Conservation (phyloP, 2,329 filamentous ascomycete species). For the Pseudomassariella vexata region DNA sequence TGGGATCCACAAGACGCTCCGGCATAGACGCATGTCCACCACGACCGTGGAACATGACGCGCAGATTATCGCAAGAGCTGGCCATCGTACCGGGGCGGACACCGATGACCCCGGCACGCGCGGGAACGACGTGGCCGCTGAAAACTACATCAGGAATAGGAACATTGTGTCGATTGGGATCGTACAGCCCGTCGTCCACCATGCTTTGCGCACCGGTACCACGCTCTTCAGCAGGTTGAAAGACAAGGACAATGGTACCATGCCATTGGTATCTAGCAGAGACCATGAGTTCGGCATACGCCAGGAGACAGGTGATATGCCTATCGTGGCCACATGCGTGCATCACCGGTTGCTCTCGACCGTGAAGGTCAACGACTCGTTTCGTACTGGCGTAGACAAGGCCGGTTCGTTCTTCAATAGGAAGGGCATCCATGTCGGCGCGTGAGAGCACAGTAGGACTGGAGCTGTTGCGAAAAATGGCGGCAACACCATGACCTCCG, state of each 20-base stretch:
- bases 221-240: constrained; percentile 64
- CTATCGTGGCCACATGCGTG: constrained; percentile 66
- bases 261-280: constrained; percentile 42
- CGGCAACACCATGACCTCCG: constrained; percentile 18
- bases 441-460: constrained; percentile 35
- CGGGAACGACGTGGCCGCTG: constrained; percentile 28
- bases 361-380: constrained; percentile 35
- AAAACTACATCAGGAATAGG: constrained; percentile 28
- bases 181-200: constrained; percentile 31
- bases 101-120: constrained; percentile 25
- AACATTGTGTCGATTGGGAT: constrained; percentile 9
- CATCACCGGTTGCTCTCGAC: constrained; percentile 51
- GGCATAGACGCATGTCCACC: constrained; percentile 38
- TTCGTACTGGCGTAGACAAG: constrained; percentile 39
- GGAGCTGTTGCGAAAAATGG: constrained; percentile 13
- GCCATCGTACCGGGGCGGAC: constrained; percentile 18
- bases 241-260: constrained; percentile 58
- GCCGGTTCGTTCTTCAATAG: constrained; percentile 38
- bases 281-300: constrained; percentile 44
- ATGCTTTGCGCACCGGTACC: constrained; percentile 48
- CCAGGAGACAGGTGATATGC: constrained; percentile 55
- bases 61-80: constrained; percentile 19
- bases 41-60: constrained; percentile 27
- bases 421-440: constrained; percentile 44
- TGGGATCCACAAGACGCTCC: constrained; percentile 38